Percentiles rank a stretch among this genome's conserved stretches.
Conservation (phyloP, 163 green algal species). For the Scenedesmus sp. region DNA sequence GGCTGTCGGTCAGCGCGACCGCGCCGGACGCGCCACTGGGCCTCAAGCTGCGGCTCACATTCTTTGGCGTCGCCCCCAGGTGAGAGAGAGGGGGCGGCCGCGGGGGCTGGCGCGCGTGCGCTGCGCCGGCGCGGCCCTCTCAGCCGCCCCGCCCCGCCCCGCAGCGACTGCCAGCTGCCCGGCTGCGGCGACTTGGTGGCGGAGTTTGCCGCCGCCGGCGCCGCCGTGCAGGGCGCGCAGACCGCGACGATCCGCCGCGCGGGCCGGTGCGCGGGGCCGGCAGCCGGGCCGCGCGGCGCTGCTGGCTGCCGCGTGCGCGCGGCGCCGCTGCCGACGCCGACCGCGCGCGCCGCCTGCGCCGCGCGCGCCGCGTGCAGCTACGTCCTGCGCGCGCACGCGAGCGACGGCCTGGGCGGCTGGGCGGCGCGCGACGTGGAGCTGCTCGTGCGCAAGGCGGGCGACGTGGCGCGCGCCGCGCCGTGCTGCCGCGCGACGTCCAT, state of each 20-base stretch:
- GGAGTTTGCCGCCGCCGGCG: background rate
- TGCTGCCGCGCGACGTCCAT: constrained; percentile 28
- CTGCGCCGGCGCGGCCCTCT: no score
- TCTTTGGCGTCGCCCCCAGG: constrained; percentile 19
- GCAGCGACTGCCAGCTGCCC: no score
- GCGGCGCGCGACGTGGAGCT: constrained; percentile 13
- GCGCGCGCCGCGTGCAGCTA: background rate
- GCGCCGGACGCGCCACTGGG: background rate
- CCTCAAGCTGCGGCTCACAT: constrained; percentile 13
- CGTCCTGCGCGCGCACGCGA: constrained; percentile 33
- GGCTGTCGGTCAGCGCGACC: constrained; percentile 7
- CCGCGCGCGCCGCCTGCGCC: background rate
- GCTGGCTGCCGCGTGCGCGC: background rate
- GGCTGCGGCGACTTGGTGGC: constrained; percentile 19
- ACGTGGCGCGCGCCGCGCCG: background rate
- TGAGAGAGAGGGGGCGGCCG: no score
- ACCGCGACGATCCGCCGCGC: constrained; percentile 9
- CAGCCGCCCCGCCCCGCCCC: no score
- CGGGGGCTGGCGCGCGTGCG: no score
- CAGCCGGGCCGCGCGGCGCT: background rate
- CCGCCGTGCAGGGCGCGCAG: background rate
- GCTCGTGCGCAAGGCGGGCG: constrained; percentile 35
- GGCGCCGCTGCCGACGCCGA: background rate
- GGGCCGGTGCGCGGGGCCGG: constrained; percentile 12
- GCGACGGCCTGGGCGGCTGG: constrained; percentile 13